These are phyloP conservation scores for Kalmanozyma brasiliensis DNA, from an alignment of 1,284 basidiomycete species.

Conservation along the genomic window DNA sequence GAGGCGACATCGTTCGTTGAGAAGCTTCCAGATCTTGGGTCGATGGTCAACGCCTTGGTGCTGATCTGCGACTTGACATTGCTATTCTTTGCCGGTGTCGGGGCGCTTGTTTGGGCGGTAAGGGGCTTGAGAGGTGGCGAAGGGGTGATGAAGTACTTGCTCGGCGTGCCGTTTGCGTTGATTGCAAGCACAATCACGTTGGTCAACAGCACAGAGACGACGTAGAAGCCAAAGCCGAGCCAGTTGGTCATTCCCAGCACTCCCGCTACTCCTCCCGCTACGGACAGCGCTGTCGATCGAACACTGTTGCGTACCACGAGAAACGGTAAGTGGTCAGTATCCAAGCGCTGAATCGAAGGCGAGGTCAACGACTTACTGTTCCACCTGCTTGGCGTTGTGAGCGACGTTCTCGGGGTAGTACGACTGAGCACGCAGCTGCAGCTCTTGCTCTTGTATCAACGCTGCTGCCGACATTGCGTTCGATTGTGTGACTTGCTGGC, in stretches of 20 bases:
- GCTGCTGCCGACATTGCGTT: conserved; percentile 40
- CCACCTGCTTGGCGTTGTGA: conserved; percentile 59
- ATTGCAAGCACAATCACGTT: conserved; percentile 53
- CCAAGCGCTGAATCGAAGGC: no score
- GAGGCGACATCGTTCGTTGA: conserved; percentile 15
- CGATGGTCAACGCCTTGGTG: conserved; percentile 13
- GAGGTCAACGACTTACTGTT: conserved; percentile 54
- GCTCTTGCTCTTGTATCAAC: conserved; percentile 39
- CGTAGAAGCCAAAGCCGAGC: conserved; percentile 61
- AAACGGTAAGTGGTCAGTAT: background rate
- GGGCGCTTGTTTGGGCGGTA: background rate
- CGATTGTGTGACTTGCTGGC: background rate
- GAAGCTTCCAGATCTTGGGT: conserved; percentile 32
- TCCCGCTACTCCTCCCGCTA: conserved; percentile 59
- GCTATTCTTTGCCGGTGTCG: background rate
- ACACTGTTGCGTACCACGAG: conserved; percentile 33
- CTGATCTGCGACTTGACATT: conserved; percentile 6
- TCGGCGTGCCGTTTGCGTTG: conserved; percentile 39
- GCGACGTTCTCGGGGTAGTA: conserved; percentile 59
- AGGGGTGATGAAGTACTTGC: conserved; percentile 49
- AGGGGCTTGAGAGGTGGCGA: conserved; percentile 28
- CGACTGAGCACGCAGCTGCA: conserved; percentile 46
- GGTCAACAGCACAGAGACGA: conserved; percentile 49
- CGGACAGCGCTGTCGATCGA: conserved; percentile 57
- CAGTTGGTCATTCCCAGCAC: conserved; percentile 64